Evolutionary conservation across 1,284 basidiomycete species (phyloP), one percentile per base, ranked within the genome.

Genomic region (Cutaneotrichosporon sp.): DNA sequence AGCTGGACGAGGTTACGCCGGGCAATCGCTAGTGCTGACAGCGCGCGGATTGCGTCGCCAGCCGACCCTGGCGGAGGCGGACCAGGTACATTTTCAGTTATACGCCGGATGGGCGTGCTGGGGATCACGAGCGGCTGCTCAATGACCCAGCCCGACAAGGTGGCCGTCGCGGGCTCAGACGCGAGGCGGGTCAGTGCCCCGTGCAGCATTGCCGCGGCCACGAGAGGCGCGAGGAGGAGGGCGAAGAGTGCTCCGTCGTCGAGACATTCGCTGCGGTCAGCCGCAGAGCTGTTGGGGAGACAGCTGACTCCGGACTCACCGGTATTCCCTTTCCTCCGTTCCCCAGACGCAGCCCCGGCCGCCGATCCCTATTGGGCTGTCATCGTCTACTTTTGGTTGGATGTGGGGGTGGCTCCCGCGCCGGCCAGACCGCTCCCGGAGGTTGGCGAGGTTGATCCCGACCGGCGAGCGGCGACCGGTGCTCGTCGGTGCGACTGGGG

Each of bases 221-320:
- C 82, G 37, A 92, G 76, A 3, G 90, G 88, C 7, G 83, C 85
- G 26, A 90, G 79, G 16, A 90, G 79, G 7, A 91, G 75, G 1
- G 86, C 89, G 35, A 87, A 90, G 56, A 88, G 76, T 24, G 86
- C 83, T 4, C 90, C 90, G 67, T 93, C 90, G 69, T 92, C 90
- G 9, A 81, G 75, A 43, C 85, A 86, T 54, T 87, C 83, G 62
- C 88, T 90, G 65, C 32, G 37, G 49, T 63, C 51, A 55, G 49
- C 34, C n/a, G n/a, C n/a, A n/a, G n/a, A n/a, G n/a, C n/a, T n/a
- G n/a, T n/a, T n/a, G n/a, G n/a, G n/a, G n/a, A n/a, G n/a, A n/a
- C n/a, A n/a, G n/a, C n/a, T n/a, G n/a, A n/a, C n/a, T n/a, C 24
- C 3, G 19, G 4, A 4, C 14, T 9, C 11, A 5, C 4, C 71